Conservation (phyloP, 495 filamentous ascomycete genomes). For the Aspergillus incahuasiensis region DNA sequence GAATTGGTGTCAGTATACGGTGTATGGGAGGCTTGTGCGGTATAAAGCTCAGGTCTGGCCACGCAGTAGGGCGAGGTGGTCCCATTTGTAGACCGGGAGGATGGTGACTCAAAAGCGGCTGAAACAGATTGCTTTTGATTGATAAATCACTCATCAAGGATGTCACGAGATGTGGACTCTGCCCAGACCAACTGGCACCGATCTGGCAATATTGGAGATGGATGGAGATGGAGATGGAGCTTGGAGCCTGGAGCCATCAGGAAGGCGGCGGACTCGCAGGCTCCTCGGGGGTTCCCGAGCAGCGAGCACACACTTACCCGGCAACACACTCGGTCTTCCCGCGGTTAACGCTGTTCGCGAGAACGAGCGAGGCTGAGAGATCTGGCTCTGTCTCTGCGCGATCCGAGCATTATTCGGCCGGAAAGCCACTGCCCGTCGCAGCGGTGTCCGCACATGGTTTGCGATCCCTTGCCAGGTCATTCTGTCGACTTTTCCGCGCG, state of each 20-base stretch:
- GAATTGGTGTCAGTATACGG: neutral
- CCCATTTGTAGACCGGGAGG: slow-evolving; percentile 10
- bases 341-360: slow-evolving; percentile 22
- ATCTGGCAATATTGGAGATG: neutral
- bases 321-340: slow-evolving; percentile 25
- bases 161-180: slow-evolving; percentile 16
- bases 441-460: slow-evolving; percentile 33
- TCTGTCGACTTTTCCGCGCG: neutral
- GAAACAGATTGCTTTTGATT: neutral
- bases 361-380: slow-evolving; percentile 14
- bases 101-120: slow-evolving; percentile 10
- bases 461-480: slow-evolving; percentile 40
- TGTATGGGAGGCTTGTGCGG: neutral
- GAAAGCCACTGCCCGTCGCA: slow-evolving; percentile 26
- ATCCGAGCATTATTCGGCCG: slow-evolving; percentile 29
- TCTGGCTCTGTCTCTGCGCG: slow-evolving; percentile 8
- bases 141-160: slow-evolving; percentile 9
- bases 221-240: neutral
- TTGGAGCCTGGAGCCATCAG: neutral
- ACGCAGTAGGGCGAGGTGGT: neutral
- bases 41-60: neutral
- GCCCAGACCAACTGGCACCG: neutral
- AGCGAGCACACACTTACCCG: slow-evolving; percentile 20
- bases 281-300: slow-evolving; percentile 10
- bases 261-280: neutral